Percentiles rank a stretch among this genome's conserved stretches.
These are phyloP conservation scores for Beauveria varroae DNA, from an alignment of 2,329 filamentous ascomycete genomes.

Conservation along the genomic window DNA sequence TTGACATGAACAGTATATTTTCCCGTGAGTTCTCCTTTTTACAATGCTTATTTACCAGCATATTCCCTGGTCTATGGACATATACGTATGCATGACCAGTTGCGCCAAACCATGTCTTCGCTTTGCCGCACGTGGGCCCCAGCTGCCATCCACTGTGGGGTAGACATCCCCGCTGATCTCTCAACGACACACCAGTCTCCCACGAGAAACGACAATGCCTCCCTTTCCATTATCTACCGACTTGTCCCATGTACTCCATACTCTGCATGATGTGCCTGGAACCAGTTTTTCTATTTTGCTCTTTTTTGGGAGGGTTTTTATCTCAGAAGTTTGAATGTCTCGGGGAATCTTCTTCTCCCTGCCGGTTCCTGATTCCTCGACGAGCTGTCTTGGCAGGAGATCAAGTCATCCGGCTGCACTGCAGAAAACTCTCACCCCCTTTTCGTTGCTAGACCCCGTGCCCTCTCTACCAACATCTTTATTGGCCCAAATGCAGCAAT, in stretches of 20 bases:
- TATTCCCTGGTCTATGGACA: neutral
- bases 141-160: neutral
- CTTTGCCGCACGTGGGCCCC: slow-evolving; percentile 21
- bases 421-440: neutral
- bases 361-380: neutral
- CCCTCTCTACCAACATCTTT: neutral
- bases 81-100: too few species aligned
- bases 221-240: neutral
- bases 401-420: neutral
- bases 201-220: neutral
- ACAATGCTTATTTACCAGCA: neutral
- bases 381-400: neutral
- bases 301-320: too few species aligned
- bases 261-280: neutral
- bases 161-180: too few species aligned
- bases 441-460: neutral
- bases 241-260: neutral
- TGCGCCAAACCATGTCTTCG: slow-evolving; percentile 17
- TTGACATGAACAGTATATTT: too few species aligned
- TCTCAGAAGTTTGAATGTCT: neutral
- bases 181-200: neutral
- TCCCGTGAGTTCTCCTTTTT: neutral
- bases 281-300: too few species aligned
- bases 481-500: too few species aligned
- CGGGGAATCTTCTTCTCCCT: neutral